Conservation (phyloP, 148 eudicot species). For the Spergularia marina region DNA sequence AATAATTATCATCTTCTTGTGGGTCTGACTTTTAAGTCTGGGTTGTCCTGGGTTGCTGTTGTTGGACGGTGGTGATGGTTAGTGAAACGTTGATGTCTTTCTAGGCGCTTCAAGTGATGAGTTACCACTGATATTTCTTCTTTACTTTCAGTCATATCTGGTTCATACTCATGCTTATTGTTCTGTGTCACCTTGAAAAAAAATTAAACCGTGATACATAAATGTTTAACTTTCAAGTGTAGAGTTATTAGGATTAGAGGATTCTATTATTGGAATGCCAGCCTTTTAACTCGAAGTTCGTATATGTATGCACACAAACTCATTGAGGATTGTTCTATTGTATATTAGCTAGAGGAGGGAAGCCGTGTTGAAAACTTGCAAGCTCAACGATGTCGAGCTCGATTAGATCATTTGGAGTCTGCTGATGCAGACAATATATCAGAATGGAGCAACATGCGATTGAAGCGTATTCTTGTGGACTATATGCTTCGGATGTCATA, state of each 20-base stretch:
- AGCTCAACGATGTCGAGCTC: constrained; percentile 73
- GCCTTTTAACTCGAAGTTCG: not conserved
- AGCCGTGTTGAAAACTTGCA: constrained; percentile 70
- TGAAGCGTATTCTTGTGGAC: constrained; percentile 90
- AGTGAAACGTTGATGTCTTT: not conserved
- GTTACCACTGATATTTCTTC: not conserved
- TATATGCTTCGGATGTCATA: constrained; percentile 98
- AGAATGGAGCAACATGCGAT: constrained; percentile 66
- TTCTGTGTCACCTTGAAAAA: not conserved
- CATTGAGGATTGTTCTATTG: constrained; percentile 9
- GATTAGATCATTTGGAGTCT: constrained; percentile 83
- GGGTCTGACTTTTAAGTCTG: not conserved
- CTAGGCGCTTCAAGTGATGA: not conserved
- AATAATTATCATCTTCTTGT: not conserved
- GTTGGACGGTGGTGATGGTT: not conserved
- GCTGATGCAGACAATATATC: constrained; percentile 62
- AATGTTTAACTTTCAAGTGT: not conserved
- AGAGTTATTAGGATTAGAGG: not conserved
- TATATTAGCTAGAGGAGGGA: constrained; percentile 81
- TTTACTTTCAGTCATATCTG: not conserved
- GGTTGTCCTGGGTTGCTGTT: not conserved
- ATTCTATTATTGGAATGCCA: not conserved
- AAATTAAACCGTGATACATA: not conserved
- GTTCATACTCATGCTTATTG: no score
- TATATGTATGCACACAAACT: not conserved